phyloP scores from a whole-genome alignment of 2,329 filamentous ascomycete genomes.

The Cladophialophora immunda region DNA sequence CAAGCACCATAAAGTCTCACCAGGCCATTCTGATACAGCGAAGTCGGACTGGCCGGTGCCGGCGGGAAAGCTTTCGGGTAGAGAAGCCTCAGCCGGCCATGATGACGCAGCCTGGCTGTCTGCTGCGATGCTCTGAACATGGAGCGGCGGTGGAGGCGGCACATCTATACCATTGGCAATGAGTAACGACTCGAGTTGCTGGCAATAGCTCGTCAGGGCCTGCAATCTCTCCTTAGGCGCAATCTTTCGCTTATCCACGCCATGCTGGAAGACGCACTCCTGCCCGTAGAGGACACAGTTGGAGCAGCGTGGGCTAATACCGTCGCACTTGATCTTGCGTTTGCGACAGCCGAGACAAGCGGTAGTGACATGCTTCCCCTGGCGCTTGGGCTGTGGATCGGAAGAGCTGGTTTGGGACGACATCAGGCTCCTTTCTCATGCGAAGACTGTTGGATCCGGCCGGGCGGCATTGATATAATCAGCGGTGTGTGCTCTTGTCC shows the following conservation, averaged over 20 bases:
- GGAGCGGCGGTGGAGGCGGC: slow-evolving; percentile 26
- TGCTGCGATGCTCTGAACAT: slow-evolving; percentile 10
- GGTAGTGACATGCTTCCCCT: slow-evolving; percentile 32
- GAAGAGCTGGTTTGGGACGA: slow-evolving; percentile 9
- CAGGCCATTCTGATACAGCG: slow-evolving; percentile 7
- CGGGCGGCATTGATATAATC: not conserved
- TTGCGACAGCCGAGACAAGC: slow-evolving; percentile 40
- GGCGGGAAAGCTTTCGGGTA: not conserved
- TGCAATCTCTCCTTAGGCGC: slow-evolving; percentile 33
- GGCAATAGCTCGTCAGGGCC: slow-evolving; percentile 30
- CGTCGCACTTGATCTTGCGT: slow-evolving; percentile 42
- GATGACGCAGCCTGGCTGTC: not conserved
- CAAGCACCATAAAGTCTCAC: not conserved
- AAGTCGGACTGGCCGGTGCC: slow-evolving; percentile 3
- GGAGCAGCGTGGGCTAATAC: slow-evolving; percentile 38
- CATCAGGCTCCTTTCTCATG: slow-evolving; percentile 9
- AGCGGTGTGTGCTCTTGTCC: not conserved
- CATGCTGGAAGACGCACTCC: slow-evolving; percentile 33
- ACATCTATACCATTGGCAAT: slow-evolving; percentile 24
- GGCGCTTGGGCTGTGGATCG: slow-evolving; percentile 15
- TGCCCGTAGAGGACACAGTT: slow-evolving; percentile 37
- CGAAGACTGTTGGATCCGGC: not conserved
- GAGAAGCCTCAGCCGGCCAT: not conserved
- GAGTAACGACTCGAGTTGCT: slow-evolving; percentile 27
- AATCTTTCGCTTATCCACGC: slow-evolving; percentile 33